Conservation (phyloP, 2,329 filamentous ascomycete genomes). For the Chaetomium globosum region DNA sequence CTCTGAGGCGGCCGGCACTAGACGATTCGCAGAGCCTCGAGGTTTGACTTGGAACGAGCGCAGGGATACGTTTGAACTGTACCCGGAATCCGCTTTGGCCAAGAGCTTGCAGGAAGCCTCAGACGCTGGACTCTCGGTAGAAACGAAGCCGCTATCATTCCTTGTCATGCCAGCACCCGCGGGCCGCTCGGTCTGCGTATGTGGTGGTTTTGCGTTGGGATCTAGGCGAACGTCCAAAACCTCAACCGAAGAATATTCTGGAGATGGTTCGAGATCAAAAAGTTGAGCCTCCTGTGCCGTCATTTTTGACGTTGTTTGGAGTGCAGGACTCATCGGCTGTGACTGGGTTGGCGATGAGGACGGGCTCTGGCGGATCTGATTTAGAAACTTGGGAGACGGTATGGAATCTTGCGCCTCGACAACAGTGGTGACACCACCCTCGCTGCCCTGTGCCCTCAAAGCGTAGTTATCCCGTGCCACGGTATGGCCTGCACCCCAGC, state of each 20-base stretch:
- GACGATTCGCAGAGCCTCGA: conserved; percentile 38
- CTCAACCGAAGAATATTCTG: conserved; percentile 44
- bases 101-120: conserved; percentile 49
- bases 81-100: conserved; percentile 64
- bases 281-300: conserved; percentile 53
- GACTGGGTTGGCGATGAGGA: conserved; percentile 45
- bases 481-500: background rate
- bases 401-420: background rate
- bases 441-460: background rate
- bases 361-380: conserved; percentile 41
- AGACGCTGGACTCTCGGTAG: conserved; percentile 47
- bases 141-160: conserved; percentile 55
- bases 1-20: background rate
- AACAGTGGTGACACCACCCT: conserved; percentile 9
- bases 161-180: conserved; percentile 39
- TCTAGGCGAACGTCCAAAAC: conserved; percentile 49
- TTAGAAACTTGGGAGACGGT: conserved; percentile 25
- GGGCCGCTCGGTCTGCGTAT: conserved; percentile 33
- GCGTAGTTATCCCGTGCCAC: conserved; percentile 29
- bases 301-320: conserved; percentile 53
- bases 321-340: conserved; percentile 39
- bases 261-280: conserved; percentile 47
- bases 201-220: conserved; percentile 47
- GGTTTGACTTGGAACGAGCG: conserved; percentile 52
- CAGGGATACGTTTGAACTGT: conserved; percentile 62